phyloP scores from a whole-genome alignment of 208 protist species.

The Naegleria lovaniensis region DNA sequence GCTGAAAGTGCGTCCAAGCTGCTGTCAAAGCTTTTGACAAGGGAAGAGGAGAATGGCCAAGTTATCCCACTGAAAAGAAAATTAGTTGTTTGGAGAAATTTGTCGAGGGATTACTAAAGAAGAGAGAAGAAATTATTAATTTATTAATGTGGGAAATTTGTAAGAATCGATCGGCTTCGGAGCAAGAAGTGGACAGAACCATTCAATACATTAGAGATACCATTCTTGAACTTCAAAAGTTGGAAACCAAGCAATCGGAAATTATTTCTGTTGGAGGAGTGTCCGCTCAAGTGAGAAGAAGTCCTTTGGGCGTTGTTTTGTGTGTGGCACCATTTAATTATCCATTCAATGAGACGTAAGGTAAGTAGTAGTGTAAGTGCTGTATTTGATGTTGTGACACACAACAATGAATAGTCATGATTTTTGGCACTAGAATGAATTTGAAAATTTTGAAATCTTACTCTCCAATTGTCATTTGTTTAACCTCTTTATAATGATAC shows the following conservation, averaged over 20 bases:
- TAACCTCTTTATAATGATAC: too few relatives aligned
- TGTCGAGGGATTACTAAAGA: not conserved
- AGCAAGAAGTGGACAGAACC: constrained; percentile 52
- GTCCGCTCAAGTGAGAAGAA: constrained; percentile 32
- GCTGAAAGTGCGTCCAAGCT: constrained; percentile 10
- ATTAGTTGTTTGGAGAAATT: constrained; percentile 14
- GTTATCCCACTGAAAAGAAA: not conserved
- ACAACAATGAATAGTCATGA: too few relatives aligned
- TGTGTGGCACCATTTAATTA: constrained; percentile 55
- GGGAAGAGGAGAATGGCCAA: constrained; percentile 20
- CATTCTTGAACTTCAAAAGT: constrained; percentile 36
- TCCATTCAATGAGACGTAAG: constrained; percentile 46
- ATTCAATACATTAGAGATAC: constrained; percentile 50
- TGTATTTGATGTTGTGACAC: too few relatives aligned
- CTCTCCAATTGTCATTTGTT: too few relatives aligned
- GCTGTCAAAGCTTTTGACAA: not conserved
- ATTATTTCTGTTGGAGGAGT: constrained; percentile 37
- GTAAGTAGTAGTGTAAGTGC: too few relatives aligned
- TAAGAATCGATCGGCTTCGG: constrained; percentile 43
- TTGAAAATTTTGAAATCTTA: too few relatives aligned
- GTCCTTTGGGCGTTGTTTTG: constrained; percentile 46
- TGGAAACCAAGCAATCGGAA: not conserved
- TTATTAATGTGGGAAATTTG: constrained; percentile 60
- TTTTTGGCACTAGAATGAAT: too few relatives aligned
- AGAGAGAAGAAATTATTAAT: constrained; percentile 26